phyloP scores from a whole-genome alignment of 129 eudicot genomes.

The Arctium lappa region DNA sequence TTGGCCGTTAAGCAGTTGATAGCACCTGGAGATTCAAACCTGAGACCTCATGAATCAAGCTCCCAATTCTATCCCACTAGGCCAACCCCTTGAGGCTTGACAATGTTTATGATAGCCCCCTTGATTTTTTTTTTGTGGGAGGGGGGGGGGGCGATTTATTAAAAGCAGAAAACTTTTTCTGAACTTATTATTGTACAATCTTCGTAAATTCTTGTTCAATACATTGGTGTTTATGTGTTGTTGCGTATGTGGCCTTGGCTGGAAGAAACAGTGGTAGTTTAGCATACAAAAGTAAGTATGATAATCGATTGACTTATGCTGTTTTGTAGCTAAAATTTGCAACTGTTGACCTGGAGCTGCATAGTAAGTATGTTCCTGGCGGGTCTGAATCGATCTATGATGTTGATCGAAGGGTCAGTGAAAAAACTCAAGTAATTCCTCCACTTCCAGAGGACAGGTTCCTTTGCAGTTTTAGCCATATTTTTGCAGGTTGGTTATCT shows the following conservation, averaged over 20 bases:
- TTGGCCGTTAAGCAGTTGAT: background rate
- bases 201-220: background rate
- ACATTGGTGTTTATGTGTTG: background rate
- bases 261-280: background rate
- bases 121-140: too few relatives aligned
- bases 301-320: background rate
- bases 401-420: slow-evolving; percentile 73
- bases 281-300: background rate
- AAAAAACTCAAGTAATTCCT: slow-evolving; percentile 71
- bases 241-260: background rate
- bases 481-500: slow-evolving; percentile 68
- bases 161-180: background rate
- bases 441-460: slow-evolving; percentile 90
- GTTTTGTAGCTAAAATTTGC: slow-evolving; percentile 69
- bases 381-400: slow-evolving; percentile 85
- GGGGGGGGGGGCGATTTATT: too few relatives aligned
- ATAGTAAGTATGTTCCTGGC: slow-evolving; percentile 69
- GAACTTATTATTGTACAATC: background rate
- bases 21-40: background rate
- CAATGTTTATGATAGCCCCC: background rate
- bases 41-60: background rate
- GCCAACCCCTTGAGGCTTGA: background rate
- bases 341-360: slow-evolving; percentile 81
- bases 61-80: background rate
- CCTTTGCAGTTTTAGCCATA: slow-evolving; percentile 95